Percentiles rank a stretch among this genome's conserved stretches.
Evolutionary conservation across 2,329 filamentous ascomycete genomes (phyloP).

Genomic region (Colletotrichum tanaceti): DNA sequence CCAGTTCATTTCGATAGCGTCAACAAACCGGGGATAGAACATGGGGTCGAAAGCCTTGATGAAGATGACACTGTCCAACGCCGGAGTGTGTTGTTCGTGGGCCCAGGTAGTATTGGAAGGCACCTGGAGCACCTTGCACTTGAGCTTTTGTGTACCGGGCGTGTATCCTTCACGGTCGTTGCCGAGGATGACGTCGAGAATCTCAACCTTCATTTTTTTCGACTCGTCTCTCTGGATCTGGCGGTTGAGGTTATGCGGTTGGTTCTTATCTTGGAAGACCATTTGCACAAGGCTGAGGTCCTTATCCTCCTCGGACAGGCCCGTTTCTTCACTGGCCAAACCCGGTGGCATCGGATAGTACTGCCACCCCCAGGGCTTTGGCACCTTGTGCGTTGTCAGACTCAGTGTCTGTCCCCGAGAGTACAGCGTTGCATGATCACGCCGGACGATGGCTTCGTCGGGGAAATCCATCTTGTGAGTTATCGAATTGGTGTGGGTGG

Average conservation of each 20-base stretch:
- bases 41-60: constrained; percentile 2
- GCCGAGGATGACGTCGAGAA: not conserved
- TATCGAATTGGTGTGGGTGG: too few relatives aligned
- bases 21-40: not conserved
- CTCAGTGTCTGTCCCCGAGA: not conserved
- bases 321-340: not conserved
- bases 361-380: not conserved
- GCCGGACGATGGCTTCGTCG: not conserved
- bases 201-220: not conserved
- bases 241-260: not conserved
- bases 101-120: too few relatives aligned
- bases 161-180: not conserved
- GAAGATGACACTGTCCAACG: not conserved
- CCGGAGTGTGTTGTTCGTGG: not conserved
- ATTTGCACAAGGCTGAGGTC: not conserved
- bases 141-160: not conserved
- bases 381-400: not conserved
- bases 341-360: not conserved
- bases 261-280: not conserved
- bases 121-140: not conserved
- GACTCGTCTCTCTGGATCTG: not conserved
- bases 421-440: not conserved
- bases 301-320: not conserved
- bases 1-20: not conserved
- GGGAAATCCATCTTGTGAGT: not conserved